A percentile compares a stretch with the other conserved stretches of the same genome.
Conservation (phyloP, 2,329 filamentous ascomycete species). For the Aspergillus fijiensis region DNA sequence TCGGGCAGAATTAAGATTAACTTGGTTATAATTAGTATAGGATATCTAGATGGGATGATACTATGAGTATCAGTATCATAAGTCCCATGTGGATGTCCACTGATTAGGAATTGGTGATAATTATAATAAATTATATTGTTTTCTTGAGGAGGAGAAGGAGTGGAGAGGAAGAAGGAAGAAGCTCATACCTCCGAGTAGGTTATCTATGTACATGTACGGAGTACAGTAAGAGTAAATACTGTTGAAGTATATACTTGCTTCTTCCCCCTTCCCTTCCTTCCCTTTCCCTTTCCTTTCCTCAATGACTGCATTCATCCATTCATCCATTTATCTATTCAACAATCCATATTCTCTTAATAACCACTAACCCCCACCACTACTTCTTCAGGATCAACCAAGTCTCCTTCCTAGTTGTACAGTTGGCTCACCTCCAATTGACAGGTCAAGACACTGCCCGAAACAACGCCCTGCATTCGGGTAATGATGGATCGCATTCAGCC, state of each 20-base stretch:
- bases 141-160: neutral
- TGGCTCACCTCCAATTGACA: neutral
- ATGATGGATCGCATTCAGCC: neutral
- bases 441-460: neutral
- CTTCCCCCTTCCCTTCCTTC: neutral
- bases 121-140: neutral
- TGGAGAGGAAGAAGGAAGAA: conserved; percentile 12
- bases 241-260: neutral
- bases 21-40: neutral
- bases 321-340: neutral
- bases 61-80: too few species aligned
- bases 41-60: too few species aligned
- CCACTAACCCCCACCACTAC: neutral
- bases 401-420: neutral
- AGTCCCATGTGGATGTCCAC: too few species aligned
- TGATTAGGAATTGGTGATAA: too few species aligned
- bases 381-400: neutral
- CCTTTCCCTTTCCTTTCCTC: neutral
- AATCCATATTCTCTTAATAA: neutral
- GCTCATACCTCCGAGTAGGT: neutral
- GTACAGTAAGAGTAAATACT: too few species aligned
- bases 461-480: neutral
- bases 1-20: neutral
- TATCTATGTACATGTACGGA: too few species aligned
- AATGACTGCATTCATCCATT: neutral